phyloP scores from a whole-genome alignment of 495 filamentous ascomycete species.

The Xylaria intraflava region DNA sequence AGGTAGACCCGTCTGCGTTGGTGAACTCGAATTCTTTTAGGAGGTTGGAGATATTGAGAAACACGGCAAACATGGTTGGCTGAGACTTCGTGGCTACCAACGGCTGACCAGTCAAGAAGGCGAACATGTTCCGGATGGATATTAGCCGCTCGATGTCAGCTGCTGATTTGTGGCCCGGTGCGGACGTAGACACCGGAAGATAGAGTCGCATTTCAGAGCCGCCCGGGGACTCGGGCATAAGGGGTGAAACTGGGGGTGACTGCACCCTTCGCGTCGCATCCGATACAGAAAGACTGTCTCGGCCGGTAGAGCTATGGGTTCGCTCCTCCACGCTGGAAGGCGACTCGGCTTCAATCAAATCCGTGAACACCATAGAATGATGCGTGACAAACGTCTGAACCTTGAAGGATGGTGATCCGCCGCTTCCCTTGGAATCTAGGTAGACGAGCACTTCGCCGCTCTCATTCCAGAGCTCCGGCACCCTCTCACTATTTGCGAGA shows the following conservation, averaged over 20 bases:
- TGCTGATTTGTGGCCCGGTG: slow-evolving; percentile 38
- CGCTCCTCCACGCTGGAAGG: slow-evolving; percentile 33
- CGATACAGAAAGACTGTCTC: slow-evolving; percentile 31
- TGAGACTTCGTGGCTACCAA: slow-evolving; percentile 68
- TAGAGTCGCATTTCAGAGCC: slow-evolving; percentile 60
- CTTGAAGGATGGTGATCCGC: slow-evolving; percentile 68
- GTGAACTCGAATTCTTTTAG: slow-evolving; percentile 71
- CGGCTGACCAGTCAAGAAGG: slow-evolving; percentile 74
- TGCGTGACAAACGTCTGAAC: slow-evolving; percentile 64
- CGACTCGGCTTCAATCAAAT: slow-evolving; percentile 60
- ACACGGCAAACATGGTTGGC: slow-evolving; percentile 63
- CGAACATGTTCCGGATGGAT: slow-evolving; percentile 81
- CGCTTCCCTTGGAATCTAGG: slow-evolving; percentile 61
- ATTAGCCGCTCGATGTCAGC: slow-evolving; percentile 64
- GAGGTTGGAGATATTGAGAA: slow-evolving; percentile 62
- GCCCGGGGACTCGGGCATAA: slow-evolving; percentile 29
- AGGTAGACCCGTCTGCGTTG: slow-evolving; percentile 73
- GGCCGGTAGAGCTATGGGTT: slow-evolving; percentile 36
- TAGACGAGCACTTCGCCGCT: slow-evolving; percentile 77
- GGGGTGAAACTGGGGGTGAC: slow-evolving; percentile 24
- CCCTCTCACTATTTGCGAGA: slow-evolving; percentile 54
- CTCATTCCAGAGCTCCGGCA: slow-evolving; percentile 86
- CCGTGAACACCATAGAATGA: slow-evolving; percentile 61
- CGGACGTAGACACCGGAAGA: slow-evolving; percentile 44
- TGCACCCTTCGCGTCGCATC: slow-evolving; percentile 39